Evolutionary conservation across 2,329 filamentous ascomycete species (phyloP), one percentile per base, ranked within the genome.

Genomic region (Sporothrix protearum): DNA sequence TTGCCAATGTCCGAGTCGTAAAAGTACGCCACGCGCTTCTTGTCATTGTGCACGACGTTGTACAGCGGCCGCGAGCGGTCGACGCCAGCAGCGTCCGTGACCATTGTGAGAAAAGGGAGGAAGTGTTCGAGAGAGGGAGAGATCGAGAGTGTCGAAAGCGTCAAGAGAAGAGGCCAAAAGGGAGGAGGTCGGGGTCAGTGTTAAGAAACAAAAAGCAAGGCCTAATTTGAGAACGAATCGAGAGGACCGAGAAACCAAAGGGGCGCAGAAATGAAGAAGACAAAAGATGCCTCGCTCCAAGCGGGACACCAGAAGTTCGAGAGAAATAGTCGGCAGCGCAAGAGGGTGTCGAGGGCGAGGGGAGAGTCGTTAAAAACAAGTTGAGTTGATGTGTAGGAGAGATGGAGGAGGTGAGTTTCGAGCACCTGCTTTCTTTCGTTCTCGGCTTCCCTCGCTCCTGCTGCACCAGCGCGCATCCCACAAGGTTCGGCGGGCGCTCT

Each of bases 1-100:
- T 98, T 98, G 75, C 95, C 95, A 79, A 98, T 96, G 82, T 98
- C 95, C 2, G 93, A 96, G 80, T 98, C 95, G 86, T 98, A 98
- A 82, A 98, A 98, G 83, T 98, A 98, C 71, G 95, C 95, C 72
- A 98, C 93, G 79, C 95, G 93, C 83, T 96, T 97, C 77, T 81
- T 81, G 75, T 78, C 77, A 45, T 77, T 78, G 69, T 84, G 82
- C 33, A 84, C 82, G 72, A 82, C 80, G 73, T 83, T 81, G 75
- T 80, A 80, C 74, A 87, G 82, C 71, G 85, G 85, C 55, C 81
- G 80, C 63, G 84, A 82, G 74, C 84, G 78, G 64, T 79, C 76
- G 71, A 80, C 78, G n/a, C 79, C 79, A 33, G 80, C 77, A 19
- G 77, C 76, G 73, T 81, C 80, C 59, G 77, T 79, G 49, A 73